Percentiles rank a stretch among this genome's conserved stretches.
Conservation (phyloP, 441 rosid genomes). For the Isatis lusitanica region DNA sequence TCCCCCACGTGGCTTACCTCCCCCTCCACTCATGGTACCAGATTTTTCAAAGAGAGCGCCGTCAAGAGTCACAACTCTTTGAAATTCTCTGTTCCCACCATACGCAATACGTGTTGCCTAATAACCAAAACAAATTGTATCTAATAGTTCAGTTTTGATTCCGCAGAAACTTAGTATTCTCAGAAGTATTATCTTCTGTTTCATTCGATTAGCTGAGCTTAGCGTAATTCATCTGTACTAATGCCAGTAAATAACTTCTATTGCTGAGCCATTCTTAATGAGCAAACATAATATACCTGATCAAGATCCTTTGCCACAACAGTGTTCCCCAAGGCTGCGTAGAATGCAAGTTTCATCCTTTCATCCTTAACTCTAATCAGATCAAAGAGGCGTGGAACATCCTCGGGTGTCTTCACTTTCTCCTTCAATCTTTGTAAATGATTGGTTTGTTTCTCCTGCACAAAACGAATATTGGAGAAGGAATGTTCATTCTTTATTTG, state of each 20-base stretch:
- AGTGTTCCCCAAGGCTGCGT: constrained; percentile 82
- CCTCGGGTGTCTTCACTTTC: constrained; percentile 77
- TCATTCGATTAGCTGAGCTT: background rate
- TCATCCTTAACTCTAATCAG: constrained; percentile 83
- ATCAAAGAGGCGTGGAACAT: constrained; percentile 91
- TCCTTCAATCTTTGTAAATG: constrained; percentile 60
- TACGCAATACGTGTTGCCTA: constrained; percentile 93
- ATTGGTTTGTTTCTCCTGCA: constrained; percentile 85
- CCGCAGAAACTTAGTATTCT: background rate
- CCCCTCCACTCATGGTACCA: constrained; percentile 99
- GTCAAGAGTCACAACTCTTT: constrained; percentile 91
- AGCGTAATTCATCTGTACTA: background rate
- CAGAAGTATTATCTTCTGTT: background rate
- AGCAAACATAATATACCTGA: constrained; percentile 54
- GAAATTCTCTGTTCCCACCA: constrained; percentile 73
- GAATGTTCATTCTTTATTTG: constrained; percentile 16
- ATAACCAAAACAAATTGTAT: constrained; percentile 15
- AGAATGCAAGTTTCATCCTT: constrained; percentile 92
- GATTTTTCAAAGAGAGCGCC: constrained; percentile 95
- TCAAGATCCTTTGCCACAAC: constrained; percentile 87
- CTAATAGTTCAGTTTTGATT: constrained; percentile 2
- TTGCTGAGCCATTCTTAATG: constrained; percentile 4
- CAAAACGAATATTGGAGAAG: constrained; percentile 15
- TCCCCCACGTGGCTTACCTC: constrained; percentile 93
- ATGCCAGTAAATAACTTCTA: background rate